Conservation (phyloP, 78 protist genomes). For the Parvularia atlantis region DNA sequence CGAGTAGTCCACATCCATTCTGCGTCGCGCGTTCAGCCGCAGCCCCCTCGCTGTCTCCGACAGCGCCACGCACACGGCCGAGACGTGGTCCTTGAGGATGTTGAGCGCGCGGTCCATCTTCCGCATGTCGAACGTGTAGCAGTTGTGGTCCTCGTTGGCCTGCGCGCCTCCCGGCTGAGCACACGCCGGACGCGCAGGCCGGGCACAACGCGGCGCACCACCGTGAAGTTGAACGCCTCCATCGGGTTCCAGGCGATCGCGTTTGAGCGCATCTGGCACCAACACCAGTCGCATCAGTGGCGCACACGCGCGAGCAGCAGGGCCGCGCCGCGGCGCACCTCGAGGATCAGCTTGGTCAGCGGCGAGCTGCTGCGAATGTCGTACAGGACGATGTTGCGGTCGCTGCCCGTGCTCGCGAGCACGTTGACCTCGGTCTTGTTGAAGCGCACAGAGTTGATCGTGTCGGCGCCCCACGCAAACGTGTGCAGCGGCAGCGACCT, state of each 20-base stretch:
- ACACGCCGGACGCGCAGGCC: not conserved
- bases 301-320: no score
- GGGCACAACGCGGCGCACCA: no score
- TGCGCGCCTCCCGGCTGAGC: not conserved
- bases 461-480: slow-evolving; percentile 73
- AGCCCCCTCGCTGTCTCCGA: no score
- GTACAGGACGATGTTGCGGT: slow-evolving; percentile 70
- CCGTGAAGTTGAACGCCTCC: slow-evolving; percentile 68
- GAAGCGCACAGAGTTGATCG: slow-evolving; percentile 57
- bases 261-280: slow-evolving; percentile 46
- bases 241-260: slow-evolving; percentile 81
- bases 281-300: not conserved
- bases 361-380: slow-evolving; percentile 62
- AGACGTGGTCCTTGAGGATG: slow-evolving; percentile 80
- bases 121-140: slow-evolving; percentile 89
- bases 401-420: slow-evolving; percentile 52
- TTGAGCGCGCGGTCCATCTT: slow-evolving; percentile 57
- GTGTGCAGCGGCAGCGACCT: slow-evolving; percentile 60
- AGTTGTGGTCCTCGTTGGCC: slow-evolving; percentile 87
- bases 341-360: not conserved
- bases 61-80: slow-evolving; percentile 51
- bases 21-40: no score
- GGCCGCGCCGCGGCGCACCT: not conserved
- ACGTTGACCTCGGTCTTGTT: slow-evolving; percentile 66
- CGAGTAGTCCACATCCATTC: slow-evolving; percentile 74